phyloP scores from a whole-genome alignment of 2,329 filamentous ascomycete genomes.

The Dactylellina cionopaga region DNA sequence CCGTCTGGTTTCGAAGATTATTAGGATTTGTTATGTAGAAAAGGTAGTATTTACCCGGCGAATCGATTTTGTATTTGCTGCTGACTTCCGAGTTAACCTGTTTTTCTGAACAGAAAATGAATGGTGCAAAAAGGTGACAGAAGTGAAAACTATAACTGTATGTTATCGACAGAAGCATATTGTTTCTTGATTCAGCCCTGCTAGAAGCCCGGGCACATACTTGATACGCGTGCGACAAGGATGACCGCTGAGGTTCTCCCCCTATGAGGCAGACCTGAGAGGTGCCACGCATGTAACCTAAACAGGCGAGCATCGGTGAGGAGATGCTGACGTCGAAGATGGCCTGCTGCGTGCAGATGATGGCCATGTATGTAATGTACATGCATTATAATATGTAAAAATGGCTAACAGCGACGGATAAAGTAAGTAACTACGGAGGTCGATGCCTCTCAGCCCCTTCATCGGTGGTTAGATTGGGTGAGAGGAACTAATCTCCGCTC shows the following conservation, averaged over 20 bases:
- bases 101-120: neutral
- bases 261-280: neutral
- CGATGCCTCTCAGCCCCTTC: too few relatives aligned
- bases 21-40: too few relatives aligned
- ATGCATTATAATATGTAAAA: too few relatives aligned
- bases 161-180: too few relatives aligned
- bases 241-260: neutral
- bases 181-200: slow-evolving; percentile 40
- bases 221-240: slow-evolving; percentile 5
- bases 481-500: slow-evolving; percentile 12
- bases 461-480: slow-evolving; percentile 5
- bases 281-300: slow-evolving; percentile 4
- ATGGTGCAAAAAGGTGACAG: neutral
- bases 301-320: neutral
- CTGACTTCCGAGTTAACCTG: too few relatives aligned
- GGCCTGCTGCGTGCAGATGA: neutral
- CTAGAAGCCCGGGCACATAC: slow-evolving; percentile 14
- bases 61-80: too few relatives aligned
- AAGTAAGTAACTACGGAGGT: too few relatives aligned
- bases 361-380: too few relatives aligned
- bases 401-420: too few relatives aligned
- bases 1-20: neutral
- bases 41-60: slow-evolving; percentile 21
- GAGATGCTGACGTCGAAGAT: neutral
- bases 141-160: neutral